A percentile compares a stretch with the other conserved stretches of the same genome.
phyloP scores from a whole-genome alignment of 352 stramenopile species.

The Phytophthora sp. region DNA sequence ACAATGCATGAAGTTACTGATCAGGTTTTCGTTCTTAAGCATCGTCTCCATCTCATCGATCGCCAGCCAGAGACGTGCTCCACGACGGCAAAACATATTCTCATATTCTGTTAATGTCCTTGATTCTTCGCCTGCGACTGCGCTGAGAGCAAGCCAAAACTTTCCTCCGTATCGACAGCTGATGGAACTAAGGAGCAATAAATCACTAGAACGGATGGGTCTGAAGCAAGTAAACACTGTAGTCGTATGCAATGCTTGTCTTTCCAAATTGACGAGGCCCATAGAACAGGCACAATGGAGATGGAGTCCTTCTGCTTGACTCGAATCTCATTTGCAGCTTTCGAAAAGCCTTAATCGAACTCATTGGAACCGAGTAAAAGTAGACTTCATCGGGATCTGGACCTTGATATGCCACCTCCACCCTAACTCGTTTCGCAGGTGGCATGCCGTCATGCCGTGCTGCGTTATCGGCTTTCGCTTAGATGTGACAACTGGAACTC shows the following conservation, averaged over 20 bases:
- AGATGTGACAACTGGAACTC: too few species aligned
- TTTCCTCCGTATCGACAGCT: not conserved
- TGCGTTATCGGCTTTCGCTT: too few species aligned
- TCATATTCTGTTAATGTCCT: not conserved
- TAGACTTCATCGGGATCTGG: not conserved
- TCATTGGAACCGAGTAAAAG: not conserved
- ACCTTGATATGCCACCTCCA: not conserved
- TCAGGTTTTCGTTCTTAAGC: not conserved
- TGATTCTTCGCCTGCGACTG: not conserved
- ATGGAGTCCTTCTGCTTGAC: not conserved
- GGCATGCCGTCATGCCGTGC: too few species aligned
- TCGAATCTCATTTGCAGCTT: not conserved
- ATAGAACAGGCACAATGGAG: slow-evolving; percentile 14
- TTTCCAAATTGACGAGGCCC: slow-evolving; percentile 30
- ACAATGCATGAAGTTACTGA: not conserved
- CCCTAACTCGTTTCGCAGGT: too few species aligned
- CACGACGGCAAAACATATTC: not conserved
- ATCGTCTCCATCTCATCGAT: not conserved
- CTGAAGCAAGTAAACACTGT: slow-evolving; percentile 1
- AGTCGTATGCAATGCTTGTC: slow-evolving; percentile 25
- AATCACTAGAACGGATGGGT: not conserved
- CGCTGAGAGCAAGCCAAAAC: slow-evolving; percentile 6
- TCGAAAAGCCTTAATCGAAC: not conserved
- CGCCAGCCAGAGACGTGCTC: not conserved
- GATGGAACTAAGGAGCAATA: not conserved